These are phyloP conservation scores for Cruciata laevipes DNA, from an alignment of 257 asterid genomes.

Conservation along the genomic window DNA sequence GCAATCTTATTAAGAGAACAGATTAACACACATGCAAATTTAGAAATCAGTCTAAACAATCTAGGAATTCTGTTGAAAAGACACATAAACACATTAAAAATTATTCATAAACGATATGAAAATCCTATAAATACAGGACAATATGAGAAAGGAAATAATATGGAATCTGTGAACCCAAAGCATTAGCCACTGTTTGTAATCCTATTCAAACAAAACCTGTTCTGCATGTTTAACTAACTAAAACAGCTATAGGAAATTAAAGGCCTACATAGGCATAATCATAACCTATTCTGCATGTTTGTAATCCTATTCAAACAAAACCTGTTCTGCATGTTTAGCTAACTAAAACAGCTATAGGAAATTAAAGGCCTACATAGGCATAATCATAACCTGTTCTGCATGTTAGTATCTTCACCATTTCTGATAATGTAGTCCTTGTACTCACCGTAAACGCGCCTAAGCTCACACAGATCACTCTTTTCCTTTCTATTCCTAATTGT, in stretches of 20 bases:
- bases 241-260: conserved; percentile 18
- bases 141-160: conserved; percentile 5
- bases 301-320: too few relatives aligned
- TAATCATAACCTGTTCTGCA: conserved; percentile 52
- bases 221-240: too few relatives aligned
- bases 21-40: too few relatives aligned
- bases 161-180: conserved; percentile 77
- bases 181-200: conserved; percentile 50
- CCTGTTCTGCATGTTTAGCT: too few relatives aligned
- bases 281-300: conserved; percentile 63
- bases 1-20: not conserved
- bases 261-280: conserved; percentile 14
- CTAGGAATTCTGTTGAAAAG: too few relatives aligned
- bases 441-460: conserved; percentile 63
- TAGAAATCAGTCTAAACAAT: not conserved
- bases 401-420: conserved; percentile 66
- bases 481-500: conserved; percentile 63
- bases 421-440: conserved; percentile 68
- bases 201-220: conserved; percentile 70
- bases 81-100: too few relatives aligned
- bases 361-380: conserved; percentile 13
- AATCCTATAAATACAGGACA: not conserved
- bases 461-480: conserved; percentile 75
- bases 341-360: not conserved
- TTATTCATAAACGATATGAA: too few relatives aligned